Conservation (phyloP, 2,329 filamentous ascomycete species). For the Neurospora crassa region DNA sequence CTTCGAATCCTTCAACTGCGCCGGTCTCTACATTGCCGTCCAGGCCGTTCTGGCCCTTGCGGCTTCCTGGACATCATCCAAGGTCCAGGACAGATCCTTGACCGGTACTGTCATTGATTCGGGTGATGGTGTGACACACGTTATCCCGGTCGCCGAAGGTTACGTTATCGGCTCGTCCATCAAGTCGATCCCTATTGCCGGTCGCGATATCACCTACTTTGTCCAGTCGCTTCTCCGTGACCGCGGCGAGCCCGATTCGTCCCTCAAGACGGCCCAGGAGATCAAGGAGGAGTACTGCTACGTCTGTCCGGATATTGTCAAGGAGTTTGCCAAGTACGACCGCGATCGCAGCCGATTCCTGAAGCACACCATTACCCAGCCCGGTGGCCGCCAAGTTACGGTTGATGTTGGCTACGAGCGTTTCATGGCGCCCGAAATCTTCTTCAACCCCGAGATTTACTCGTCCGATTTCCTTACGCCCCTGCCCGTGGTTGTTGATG, state of each 20-base stretch:
- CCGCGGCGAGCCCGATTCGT: slow-evolving; percentile 92
- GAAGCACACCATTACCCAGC: slow-evolving; percentile 78
- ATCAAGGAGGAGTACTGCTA: slow-evolving; percentile 99
- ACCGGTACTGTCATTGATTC: slow-evolving; percentile 98
- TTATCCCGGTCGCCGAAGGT: slow-evolving; percentile 95
- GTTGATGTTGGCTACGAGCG: slow-evolving; percentile 97
- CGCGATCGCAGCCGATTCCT: slow-evolving; percentile 83
- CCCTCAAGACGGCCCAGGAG: slow-evolving; percentile 91
- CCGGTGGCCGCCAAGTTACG: slow-evolving; percentile 72
- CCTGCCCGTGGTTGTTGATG: slow-evolving; percentile 86
- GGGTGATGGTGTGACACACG: slow-evolving; percentile 96
- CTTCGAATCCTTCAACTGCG: slow-evolving; percentile 99
- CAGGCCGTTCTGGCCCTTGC: slow-evolving; percentile 94
- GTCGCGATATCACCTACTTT: slow-evolving; percentile 97
- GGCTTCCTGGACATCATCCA: slow-evolving; percentile 96
- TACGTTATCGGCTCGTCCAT: slow-evolving; percentile 99
- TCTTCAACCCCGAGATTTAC: slow-evolving; percentile 99
- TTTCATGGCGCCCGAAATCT: slow-evolving; percentile 96
- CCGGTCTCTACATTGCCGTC: slow-evolving; percentile 96
- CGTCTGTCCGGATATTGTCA: slow-evolving; percentile 96
- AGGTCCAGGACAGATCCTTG: slow-evolving; percentile 89
- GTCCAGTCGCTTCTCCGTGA: slow-evolving; percentile 94
- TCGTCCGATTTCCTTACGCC: slow-evolving; percentile 97
- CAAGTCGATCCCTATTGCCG: slow-evolving; percentile 97
- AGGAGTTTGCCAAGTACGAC: slow-evolving; percentile 93